Conservation (phyloP, 2,329 filamentous ascomycete genomes). For the Sporothrix mexicana region DNA sequence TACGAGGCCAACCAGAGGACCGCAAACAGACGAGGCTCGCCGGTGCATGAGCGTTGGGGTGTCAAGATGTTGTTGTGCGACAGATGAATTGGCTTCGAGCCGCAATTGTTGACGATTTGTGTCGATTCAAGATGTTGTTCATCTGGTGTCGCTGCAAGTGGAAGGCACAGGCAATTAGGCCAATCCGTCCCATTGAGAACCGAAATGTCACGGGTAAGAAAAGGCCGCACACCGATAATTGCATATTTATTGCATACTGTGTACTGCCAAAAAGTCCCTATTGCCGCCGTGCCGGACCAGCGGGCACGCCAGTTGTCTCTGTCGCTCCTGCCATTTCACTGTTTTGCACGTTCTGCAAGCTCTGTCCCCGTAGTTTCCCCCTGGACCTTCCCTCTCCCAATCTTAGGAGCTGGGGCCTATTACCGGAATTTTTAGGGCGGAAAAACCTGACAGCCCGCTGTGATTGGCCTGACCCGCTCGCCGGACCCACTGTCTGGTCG, state of each 20-base stretch:
- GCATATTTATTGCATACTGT: constrained; percentile 21
- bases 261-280: neutral
- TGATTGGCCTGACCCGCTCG: constrained; percentile 38
- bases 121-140: too few species aligned
- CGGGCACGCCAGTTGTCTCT: constrained; percentile 32
- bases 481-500: constrained; percentile 31
- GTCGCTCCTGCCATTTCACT: constrained; percentile 30
- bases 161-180: too few species aligned
- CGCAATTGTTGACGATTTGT: neutral
- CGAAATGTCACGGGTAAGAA: constrained; percentile 10
- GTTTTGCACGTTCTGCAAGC: too few species aligned
- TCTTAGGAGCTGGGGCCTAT: constrained; percentile 24
- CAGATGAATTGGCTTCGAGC: too few species aligned
- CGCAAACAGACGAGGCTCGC: constrained; percentile 6
- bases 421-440: constrained; percentile 40
- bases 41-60: neutral
- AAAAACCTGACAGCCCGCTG: constrained; percentile 34
- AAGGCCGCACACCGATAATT: constrained; percentile 19
- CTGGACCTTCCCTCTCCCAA: constrained; percentile 17
- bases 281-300: constrained; percentile 34
- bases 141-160: too few species aligned
- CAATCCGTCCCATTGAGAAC: neutral
- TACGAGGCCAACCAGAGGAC: constrained; percentile 16
- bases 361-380: constrained; percentile 10
- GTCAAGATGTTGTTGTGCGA: neutral